A percentile compares a stretch with the other conserved stretches of the same genome.
Evolutionary conservation across 345 rosid species (phyloP).

Genomic region (Murraya koenigii): DNA sequence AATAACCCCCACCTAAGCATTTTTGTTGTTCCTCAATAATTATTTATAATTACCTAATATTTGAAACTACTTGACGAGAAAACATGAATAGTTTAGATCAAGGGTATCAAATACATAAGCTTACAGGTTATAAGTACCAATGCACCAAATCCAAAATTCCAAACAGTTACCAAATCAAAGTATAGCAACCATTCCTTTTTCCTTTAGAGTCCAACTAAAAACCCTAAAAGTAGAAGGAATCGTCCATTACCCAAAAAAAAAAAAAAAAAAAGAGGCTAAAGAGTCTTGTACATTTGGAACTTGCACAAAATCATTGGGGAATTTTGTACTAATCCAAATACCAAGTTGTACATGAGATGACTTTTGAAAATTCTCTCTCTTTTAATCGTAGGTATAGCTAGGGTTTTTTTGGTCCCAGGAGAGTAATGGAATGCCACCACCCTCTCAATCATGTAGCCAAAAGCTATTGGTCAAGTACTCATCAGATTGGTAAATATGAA

Average conservation of each 20-base stretch:
- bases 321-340: background rate
- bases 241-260: background rate
- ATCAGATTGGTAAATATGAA: background rate
- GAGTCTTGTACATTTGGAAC: background rate
- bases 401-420: slow-evolving; percentile 5
- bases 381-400: background rate
- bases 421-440: slow-evolving; percentile 8
- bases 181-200: too few relatives aligned
- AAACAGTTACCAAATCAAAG: background rate
- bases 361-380: background rate
- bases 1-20: background rate
- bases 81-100: background rate
- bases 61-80: background rate
- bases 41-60: background rate
- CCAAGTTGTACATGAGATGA: background rate
- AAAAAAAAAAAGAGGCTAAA: background rate
- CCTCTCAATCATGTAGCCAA: slow-evolving; percentile 2
- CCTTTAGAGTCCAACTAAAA: background rate
- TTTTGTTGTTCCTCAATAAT: background rate
- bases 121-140: background rate
- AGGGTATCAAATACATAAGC: background rate
- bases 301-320: background rate
- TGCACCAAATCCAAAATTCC: background rate
- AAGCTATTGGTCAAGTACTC: background rate
- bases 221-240: background rate